Conservation (phyloP, 2,329 filamentous ascomycete species). For the Trichoderma oligosporum region DNA sequence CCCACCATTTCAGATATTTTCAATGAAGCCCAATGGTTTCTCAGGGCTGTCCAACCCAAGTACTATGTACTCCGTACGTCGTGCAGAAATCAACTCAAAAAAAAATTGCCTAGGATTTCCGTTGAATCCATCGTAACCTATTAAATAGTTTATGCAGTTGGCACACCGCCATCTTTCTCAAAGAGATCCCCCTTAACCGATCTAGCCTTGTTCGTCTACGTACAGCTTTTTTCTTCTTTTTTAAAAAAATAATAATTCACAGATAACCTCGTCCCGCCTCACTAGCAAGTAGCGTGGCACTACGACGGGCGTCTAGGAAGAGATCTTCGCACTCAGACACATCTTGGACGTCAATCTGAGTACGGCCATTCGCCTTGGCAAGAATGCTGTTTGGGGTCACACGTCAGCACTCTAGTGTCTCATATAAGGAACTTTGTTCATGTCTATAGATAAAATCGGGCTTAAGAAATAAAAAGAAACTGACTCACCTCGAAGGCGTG, state of each 20-base stretch:
- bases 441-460: too few species aligned
- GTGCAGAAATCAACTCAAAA: constrained; percentile 8
- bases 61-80: constrained; percentile 15
- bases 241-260: constrained; percentile 44
- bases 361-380: constrained; percentile 75
- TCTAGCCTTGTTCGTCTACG: constrained; percentile 9
- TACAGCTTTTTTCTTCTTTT: too few species aligned
- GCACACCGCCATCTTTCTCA: constrained; percentile 14
- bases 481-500: constrained; percentile 70
- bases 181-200: constrained; percentile 2
- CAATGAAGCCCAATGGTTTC: constrained; percentile 13
- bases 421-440: constrained; percentile 22
- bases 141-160: constrained; percentile 7
- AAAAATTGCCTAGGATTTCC: neutral
- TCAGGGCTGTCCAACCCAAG: constrained; percentile 12
- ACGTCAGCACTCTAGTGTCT: constrained; percentile 34
- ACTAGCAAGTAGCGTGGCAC: constrained; percentile 63
- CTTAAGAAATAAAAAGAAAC: too few species aligned
- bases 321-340: constrained; percentile 78
- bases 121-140: constrained; percentile 17
- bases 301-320: constrained; percentile 77
- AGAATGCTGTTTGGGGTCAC: constrained; percentile 62
- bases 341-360: constrained; percentile 72
- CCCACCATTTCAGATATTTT: constrained; percentile 11
- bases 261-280: constrained; percentile 64